A percentile compares a stretch with the other conserved stretches of the same genome.
Evolutionary conservation across 208 protist genomes (phyloP).

Genomic region (Leishmania lainsoni): DNA sequence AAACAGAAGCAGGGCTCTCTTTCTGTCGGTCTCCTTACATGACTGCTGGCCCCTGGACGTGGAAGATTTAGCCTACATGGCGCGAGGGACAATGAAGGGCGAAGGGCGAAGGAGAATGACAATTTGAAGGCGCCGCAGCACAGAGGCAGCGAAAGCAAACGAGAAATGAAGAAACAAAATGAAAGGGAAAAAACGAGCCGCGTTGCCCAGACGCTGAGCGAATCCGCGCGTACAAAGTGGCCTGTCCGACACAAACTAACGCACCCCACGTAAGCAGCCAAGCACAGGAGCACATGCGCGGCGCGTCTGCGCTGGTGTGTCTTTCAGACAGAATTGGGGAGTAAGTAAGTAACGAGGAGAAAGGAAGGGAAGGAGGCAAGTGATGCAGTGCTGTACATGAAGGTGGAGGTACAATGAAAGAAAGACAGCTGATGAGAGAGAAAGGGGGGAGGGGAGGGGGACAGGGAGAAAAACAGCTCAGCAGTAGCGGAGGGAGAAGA

Average conservation of each 20-base stretch:
- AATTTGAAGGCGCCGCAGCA: too few species aligned
- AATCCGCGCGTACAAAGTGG: too few species aligned
- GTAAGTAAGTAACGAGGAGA: too few species aligned
- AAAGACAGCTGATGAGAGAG: neutral
- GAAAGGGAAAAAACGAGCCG: too few species aligned
- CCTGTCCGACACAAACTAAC: too few species aligned
- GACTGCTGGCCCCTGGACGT: neutral
- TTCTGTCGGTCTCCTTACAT: neutral
- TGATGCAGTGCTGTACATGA: neutral
- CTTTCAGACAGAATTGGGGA: too few species aligned
- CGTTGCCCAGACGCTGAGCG: too few species aligned
- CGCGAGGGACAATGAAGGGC: neutral
- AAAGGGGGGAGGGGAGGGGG: neutral
- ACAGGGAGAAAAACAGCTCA: neutral
- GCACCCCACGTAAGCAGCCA: too few species aligned
- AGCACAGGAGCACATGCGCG: too few species aligned
- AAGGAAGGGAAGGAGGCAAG: neutral
- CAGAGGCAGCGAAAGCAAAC: neutral
- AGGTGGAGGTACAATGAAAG: neutral
- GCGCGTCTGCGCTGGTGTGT: too few species aligned
- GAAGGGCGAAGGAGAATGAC: neutral
- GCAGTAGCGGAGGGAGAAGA: neutral
- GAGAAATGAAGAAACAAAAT: too few species aligned
- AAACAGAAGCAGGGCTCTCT: neutral
- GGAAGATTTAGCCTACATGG: neutral